These are phyloP conservation scores for Penicillium simplicissimum DNA, from an alignment of 495 filamentous ascomycete species.

Conservation along the genomic window DNA sequence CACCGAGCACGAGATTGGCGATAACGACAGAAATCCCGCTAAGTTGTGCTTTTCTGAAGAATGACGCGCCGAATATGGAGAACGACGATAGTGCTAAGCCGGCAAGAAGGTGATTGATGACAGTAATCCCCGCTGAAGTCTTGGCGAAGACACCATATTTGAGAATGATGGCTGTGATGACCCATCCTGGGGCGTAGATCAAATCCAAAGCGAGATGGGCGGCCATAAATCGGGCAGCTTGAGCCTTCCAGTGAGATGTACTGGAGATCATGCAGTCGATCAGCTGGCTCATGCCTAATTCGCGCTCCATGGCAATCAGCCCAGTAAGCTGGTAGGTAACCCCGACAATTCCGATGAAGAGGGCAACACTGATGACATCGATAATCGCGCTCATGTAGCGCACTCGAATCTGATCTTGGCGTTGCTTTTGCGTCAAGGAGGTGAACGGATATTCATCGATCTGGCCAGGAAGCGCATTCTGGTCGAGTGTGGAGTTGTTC, in stretches of 20 bases:
- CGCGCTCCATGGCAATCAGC: conserved; percentile 73
- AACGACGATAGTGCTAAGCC: conserved; percentile 68
- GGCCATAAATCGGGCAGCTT: conserved; percentile 64
- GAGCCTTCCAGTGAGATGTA: conserved; percentile 61
- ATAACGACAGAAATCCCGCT: conserved; percentile 70
- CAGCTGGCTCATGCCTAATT: conserved; percentile 75
- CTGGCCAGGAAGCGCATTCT: conserved; percentile 32
- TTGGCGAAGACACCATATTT: conserved; percentile 61
- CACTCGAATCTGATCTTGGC: conserved; percentile 57
- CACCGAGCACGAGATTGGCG: conserved; percentile 62
- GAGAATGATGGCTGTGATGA: conserved; percentile 64
- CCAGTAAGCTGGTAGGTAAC: conserved; percentile 76
- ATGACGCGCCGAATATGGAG: conserved; percentile 67
- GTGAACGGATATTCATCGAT: conserved; percentile 74
- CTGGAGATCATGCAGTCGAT: conserved; percentile 83
- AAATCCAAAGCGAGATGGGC: conserved; percentile 68
- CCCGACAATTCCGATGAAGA: conserved; percentile 68
- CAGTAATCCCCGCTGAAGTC: conserved; percentile 57
- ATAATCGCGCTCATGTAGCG: conserved; percentile 70
- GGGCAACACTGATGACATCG: conserved; percentile 64
- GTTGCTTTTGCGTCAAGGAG: conserved; percentile 61
- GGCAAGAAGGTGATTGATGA: conserved; percentile 63
- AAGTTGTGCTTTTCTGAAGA: conserved; percentile 78
- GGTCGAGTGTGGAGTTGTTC: conserved; percentile 17
- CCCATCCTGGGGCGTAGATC: conserved; percentile 70